Base-by-base conservation (phyloP, 331 rosid genomes). In the Pyrus hybrid region DNA sequence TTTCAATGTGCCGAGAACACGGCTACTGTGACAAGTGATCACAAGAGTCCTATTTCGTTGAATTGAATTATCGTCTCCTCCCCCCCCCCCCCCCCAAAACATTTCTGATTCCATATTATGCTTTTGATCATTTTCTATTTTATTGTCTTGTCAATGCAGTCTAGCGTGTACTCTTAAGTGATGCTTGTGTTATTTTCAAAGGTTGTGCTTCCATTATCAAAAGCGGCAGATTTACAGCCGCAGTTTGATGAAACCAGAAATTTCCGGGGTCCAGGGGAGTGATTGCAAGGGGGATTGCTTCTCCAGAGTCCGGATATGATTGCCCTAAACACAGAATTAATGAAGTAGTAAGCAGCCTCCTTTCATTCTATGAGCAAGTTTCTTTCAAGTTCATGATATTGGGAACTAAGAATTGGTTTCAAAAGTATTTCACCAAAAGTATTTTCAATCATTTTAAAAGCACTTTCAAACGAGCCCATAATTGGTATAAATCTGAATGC, bases 291-390 rank as follows among this genome's bases (percentile, higher is more conserved):
- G 96, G 80, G 54, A 54, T 63, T 61, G 85, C 96, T 69, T 83
- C 89, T 74, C 81, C 87, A 3, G 87, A 77, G 35, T 91, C 91
- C 0, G 89, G 81, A 45, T 89, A 87, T 83, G 93, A 93, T 68
- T 83, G 71, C 73, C 98, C 93, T 16, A 84, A 81, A 72, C 0
- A 9, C 14, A 86, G 88, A 68, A 47, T 90, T 77, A 74, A 80
- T 43, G 97, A 91, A 96, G 98, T 88, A 80, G 29, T 28, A 28
- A 28, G 29, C 29, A 28, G 29, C 2, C 3, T 28, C 29, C 29
- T 28, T 28, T 28, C 29, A 28, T 28, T 28, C 29, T 28, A 28
- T 28, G 6, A 30, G 33, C 33, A 30, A 30, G 33, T 30, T 30
- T 30, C 33, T 30, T 30, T 30, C 33, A 30, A 30, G 7, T 30